phyloP scores from a whole-genome alignment of 2,329 filamentous ascomycete species.

The Diaporthe longicolla region DNA sequence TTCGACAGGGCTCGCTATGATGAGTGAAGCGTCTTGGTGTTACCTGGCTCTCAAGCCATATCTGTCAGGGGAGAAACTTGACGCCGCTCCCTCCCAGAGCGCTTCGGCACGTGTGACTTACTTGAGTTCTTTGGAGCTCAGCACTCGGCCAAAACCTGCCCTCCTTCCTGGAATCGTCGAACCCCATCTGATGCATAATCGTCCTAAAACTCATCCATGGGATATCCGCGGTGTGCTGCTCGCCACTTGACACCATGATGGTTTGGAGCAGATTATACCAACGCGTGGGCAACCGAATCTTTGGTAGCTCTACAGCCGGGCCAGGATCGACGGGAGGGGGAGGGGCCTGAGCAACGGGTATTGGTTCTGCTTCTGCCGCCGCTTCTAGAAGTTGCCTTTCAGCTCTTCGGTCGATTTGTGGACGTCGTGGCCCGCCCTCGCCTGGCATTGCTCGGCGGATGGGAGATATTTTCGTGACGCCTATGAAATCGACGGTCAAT shows the following conservation, averaged over 20 bases:
- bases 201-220: not conserved
- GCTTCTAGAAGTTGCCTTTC: too few species aligned
- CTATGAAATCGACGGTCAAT: not conserved
- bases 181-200: not conserved
- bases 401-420: not conserved
- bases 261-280: not conserved
- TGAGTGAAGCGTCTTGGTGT: not conserved
- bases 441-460: not conserved
- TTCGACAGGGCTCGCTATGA: not conserved
- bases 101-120: not conserved
- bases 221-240: accelerated
- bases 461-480: not conserved
- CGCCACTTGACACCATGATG: not conserved
- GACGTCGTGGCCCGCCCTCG: not conserved
- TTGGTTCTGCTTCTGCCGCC: too few species aligned
- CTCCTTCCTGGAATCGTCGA: not conserved
- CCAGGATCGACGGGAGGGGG: not conserved
- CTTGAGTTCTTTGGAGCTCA: not conserved
- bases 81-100: not conserved
- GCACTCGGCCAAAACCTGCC: not conserved
- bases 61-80: not conserved
- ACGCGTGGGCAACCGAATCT: not conserved
- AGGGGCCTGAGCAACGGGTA: not conserved
- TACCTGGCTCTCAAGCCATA: too few species aligned
- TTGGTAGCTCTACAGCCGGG: not conserved